A percentile compares a stretch with the other conserved stretches of the same genome.
These are phyloP conservation scores for Stachybotrys chlorohalonatus DNA, from an alignment of 2,329 filamentous ascomycete genomes.

Conservation along the genomic window DNA sequence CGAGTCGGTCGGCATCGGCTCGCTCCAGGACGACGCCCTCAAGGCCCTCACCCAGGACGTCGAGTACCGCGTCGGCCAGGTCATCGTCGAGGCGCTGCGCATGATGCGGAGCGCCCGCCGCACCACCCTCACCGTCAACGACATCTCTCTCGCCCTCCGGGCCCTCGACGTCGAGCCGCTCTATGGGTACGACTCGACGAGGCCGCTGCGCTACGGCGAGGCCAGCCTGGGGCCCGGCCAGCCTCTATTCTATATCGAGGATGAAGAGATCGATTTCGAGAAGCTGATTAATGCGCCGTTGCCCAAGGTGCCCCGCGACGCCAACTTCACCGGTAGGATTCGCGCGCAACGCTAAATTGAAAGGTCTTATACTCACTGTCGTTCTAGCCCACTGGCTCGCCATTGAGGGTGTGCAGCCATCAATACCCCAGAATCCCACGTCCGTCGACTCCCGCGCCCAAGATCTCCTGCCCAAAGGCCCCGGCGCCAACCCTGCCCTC, in stretches of 20 bases:
- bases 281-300: constrained; percentile 95
- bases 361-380: constrained; percentile 6
- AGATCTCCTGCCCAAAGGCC: constrained; percentile 82
- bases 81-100: constrained; percentile 87
- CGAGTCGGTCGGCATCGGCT: constrained; percentile 83
- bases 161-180: constrained; percentile 89
- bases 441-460: constrained; percentile 73
- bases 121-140: constrained; percentile 79
- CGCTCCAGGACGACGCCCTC: constrained; percentile 75
- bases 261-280: constrained; percentile 98
- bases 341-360: too few species aligned
- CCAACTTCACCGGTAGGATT: constrained; percentile 72
- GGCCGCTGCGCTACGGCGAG: constrained; percentile 85
- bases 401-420: constrained; percentile 93
- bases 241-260: constrained; percentile 92
- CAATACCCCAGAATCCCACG: constrained; percentile 93
- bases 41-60: constrained; percentile 87
- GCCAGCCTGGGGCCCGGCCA: constrained; percentile 89
- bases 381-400: constrained; percentile 84
- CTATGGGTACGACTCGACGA: constrained; percentile 90
- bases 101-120: constrained; percentile 90
- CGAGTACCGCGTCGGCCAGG: constrained; percentile 88
- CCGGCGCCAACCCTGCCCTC: constrained; percentile 76
- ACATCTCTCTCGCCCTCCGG: constrained; percentile 77
- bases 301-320: constrained; percentile 88